These are phyloP conservation scores for Grosmannia serpens DNA, from an alignment of 2,329 filamentous ascomycete genomes.

Conservation along the genomic window DNA sequence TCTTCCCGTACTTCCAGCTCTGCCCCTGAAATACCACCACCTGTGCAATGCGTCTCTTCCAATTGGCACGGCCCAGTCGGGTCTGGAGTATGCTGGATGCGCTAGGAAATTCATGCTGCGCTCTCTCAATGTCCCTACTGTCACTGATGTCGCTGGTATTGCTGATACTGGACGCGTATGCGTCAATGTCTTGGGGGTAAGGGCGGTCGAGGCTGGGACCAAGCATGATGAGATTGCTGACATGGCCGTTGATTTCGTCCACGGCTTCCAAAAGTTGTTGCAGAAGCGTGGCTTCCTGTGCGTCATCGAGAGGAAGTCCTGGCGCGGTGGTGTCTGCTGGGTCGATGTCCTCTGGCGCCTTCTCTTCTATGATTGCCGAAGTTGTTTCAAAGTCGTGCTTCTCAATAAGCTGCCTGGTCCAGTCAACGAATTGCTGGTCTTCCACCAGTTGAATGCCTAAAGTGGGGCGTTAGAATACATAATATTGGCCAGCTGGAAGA, in stretches of 20 bases:
- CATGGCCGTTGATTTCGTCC: neutral
- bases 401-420: neutral
- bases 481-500: too few species aligned
- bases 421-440: constrained; percentile 2
- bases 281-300: neutral
- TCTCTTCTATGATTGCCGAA: neutral
- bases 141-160: constrained; percentile 7
- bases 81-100: constrained; percentile 9
- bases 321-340: neutral
- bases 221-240: constrained; percentile 8
- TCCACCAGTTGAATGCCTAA: constrained; percentile 7
- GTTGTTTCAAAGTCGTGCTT: neutral
- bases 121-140: constrained; percentile 8
- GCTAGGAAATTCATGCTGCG: constrained; percentile 7
- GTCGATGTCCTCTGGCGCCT: neutral
- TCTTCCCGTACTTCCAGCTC: constrained; percentile 6
- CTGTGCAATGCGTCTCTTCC: constrained; percentile 9
- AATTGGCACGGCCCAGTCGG: constrained; percentile 9
- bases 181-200: constrained; percentile 10
- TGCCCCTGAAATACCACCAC: constrained; percentile 5
- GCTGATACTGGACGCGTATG: constrained; percentile 7
- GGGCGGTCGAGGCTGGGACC: constrained; percentile 9
- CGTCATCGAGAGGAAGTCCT: neutral
- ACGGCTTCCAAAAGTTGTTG: neutral
- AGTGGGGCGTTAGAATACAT: neutral